Conservation (phyloP, 176 grass and related monocot species). For the Bothriochloa decipiens region DNA sequence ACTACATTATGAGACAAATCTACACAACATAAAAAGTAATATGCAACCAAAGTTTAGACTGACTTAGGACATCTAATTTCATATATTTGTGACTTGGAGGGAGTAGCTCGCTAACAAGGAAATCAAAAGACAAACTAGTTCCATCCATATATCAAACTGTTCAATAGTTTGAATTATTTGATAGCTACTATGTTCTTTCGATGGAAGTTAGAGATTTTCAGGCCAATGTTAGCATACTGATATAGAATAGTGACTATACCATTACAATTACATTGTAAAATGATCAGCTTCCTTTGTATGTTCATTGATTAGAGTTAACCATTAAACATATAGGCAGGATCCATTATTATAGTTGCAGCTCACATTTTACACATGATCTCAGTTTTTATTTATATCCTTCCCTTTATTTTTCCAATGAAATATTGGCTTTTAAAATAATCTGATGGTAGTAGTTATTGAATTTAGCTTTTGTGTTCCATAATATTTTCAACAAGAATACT, state of each 20-base stretch:
- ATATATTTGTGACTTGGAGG: not conserved
- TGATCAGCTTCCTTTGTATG: not conserved
- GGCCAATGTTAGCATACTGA: not conserved
- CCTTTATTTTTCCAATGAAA: not conserved
- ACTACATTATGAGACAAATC: not conserved
- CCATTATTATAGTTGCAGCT: not conserved
- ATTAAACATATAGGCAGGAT: not conserved
- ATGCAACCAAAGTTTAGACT: not conserved
- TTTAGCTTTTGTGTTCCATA: not conserved
- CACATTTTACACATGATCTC: not conserved
- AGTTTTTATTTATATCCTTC: not conserved
- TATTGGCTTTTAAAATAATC: not conserved
- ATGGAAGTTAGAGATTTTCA: not conserved
- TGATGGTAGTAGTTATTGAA: not conserved
- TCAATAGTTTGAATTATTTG: not conserved
- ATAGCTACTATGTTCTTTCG: not conserved
- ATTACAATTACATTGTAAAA: not conserved
- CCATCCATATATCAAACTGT: constrained; percentile 7
- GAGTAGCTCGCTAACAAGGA: not conserved
- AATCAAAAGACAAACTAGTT: not conserved
- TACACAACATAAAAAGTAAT: not conserved
- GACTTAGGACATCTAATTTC: not conserved
- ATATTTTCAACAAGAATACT: not conserved
- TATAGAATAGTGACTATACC: not conserved
- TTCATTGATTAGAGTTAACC: not conserved